Evolutionary conservation across 2,329 filamentous ascomycete species (phyloP).

Genomic region (Penicillium brevicompactum): DNA sequence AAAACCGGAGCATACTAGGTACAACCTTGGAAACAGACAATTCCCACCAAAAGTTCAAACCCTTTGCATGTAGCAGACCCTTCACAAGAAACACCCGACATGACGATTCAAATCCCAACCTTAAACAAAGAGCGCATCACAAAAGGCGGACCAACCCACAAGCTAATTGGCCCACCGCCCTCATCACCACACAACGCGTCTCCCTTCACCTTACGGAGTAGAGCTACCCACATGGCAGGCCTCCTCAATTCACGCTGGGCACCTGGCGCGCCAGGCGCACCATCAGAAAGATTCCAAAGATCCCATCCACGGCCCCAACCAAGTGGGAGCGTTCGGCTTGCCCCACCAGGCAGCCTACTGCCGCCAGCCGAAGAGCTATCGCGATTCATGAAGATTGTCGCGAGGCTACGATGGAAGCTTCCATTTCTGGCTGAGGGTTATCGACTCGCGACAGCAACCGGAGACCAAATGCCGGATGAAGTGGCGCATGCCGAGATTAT

Average conservation of each 20-base stretch:
- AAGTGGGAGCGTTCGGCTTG: slow-evolving; percentile 1
- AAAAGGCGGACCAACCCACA: background rate
- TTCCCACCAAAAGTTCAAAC: too few species aligned
- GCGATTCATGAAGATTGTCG: slow-evolving; percentile 63
- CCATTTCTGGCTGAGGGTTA: slow-evolving; percentile 62
- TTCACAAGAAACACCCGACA: too few species aligned
- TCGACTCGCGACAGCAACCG: slow-evolving; percentile 49
- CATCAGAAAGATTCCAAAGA: background rate
- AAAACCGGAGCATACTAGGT: too few species aligned
- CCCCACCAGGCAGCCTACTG: slow-evolving; percentile 8
- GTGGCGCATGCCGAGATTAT: slow-evolving; percentile 58
- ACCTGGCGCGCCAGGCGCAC: background rate
- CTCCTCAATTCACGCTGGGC: slow-evolving; percentile 10
- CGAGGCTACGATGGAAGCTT: slow-evolving; percentile 65
- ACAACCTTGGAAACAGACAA: too few species aligned
- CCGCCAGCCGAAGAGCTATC: slow-evolving; percentile 50
- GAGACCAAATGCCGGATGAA: slow-evolving; percentile 23
- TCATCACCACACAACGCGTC: background rate
- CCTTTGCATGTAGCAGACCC: too few species aligned
- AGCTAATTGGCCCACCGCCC: slow-evolving; percentile 6
- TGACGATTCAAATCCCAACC: too few species aligned
- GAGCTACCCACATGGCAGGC: slow-evolving; percentile 9
- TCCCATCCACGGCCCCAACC: slow-evolving; percentile 4
- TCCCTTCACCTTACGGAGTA: background rate
- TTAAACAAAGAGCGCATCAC: too few species aligned